Evolutionary conservation across 495 filamentous ascomycete species (phyloP).

Genomic region (Neurospora intermedia): DNA sequence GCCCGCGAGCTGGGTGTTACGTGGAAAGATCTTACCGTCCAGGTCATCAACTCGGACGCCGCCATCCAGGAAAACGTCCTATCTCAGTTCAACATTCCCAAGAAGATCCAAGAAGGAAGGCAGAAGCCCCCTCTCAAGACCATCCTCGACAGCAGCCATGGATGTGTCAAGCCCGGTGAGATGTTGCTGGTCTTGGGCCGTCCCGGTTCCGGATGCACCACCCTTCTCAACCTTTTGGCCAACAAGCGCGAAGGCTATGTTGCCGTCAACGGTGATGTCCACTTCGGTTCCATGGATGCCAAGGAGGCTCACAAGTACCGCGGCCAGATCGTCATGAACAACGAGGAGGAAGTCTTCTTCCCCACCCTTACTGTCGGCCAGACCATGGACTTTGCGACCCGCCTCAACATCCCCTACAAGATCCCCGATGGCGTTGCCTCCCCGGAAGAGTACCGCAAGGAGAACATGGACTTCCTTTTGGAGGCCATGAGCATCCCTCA

Average conservation of each 20-base stretch:
- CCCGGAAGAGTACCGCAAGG: constrained; percentile 8
- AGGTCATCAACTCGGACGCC: constrained; percentile 27
- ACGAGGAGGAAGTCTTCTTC: constrained; percentile 54
- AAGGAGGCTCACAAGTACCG: constrained; percentile 43
- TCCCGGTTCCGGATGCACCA: constrained; percentile 67
- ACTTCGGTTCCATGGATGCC: constrained; percentile 53
- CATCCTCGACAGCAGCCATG: constrained; percentile 46
- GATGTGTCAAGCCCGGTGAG: constrained; percentile 52
- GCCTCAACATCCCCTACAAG: constrained; percentile 35
- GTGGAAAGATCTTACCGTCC: constrained; percentile 53
- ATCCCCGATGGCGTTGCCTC: constrained; percentile 10
- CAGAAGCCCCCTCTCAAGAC: constrained; percentile 45
- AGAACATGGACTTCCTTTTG: constrained; percentile 17
- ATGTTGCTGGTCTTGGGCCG: constrained; percentile 73
- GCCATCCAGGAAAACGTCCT: constrained; percentile 35
- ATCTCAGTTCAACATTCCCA: constrained; percentile 46
- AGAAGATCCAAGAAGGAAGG: constrained; percentile 33
- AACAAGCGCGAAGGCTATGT: constrained; percentile 63
- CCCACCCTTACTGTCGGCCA: constrained; percentile 53
- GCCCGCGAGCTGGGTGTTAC: constrained; percentile 46
- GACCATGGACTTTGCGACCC: constrained; percentile 49
- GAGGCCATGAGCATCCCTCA: constrained; percentile 53
- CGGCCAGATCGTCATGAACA: constrained; percentile 45
- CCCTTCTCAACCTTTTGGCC: constrained; percentile 66
- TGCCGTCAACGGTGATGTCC: constrained; percentile 54